Base-by-base conservation (phyloP, 169 alveolate genomes). In the Plasmodium vinckei region DNA sequence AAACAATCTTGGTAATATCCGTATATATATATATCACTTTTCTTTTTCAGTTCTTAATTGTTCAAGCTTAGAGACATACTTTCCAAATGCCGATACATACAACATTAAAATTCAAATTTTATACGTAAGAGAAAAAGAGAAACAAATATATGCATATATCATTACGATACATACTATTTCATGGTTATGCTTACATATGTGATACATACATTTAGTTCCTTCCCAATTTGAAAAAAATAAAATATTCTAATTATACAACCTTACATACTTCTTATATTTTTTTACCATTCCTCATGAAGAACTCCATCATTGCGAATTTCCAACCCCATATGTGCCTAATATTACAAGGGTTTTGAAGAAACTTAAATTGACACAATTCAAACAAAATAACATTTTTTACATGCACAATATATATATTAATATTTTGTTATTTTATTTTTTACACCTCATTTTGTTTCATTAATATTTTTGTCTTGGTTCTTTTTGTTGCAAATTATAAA, bases 241-340 rank as follows among this genome's bases (percentile, higher is more conserved):
- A 33, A 33, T n/a, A n/a, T n/a, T n/a, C 21, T 51, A 51, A 5
- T 0, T 51, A 10, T 9, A 51, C 59, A 51, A 9, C 21, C 61
- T 2, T 60, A 23, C 54, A 23, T 12, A n/a, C 1, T 19, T 23
- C 9, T 57, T 49, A 49, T 0, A 21, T 23, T 46, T 63, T 67
- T 44, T 75, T 64, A 49, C 51, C 51, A 27, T 27, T 44, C 54
- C 59, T 27, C 65, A 39, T 77, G 54, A 33, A 77, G 88, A 57
- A 77, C 42, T 77, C 88, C 72, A 77, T 77, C 25, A 64, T 77
- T 64, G 88, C 88, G 13, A 77, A 64, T 44, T 77, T 51, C 57
- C 77, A 77, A 49, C 88, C 77, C 39, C 73, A 77, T 44, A 77
- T 64, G 71, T 77, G 88, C 17, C 17, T 77, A 23, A 77, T 77